Conservation (phyloP, 257 asterid genomes). For the Sherardia arvensis region DNA sequence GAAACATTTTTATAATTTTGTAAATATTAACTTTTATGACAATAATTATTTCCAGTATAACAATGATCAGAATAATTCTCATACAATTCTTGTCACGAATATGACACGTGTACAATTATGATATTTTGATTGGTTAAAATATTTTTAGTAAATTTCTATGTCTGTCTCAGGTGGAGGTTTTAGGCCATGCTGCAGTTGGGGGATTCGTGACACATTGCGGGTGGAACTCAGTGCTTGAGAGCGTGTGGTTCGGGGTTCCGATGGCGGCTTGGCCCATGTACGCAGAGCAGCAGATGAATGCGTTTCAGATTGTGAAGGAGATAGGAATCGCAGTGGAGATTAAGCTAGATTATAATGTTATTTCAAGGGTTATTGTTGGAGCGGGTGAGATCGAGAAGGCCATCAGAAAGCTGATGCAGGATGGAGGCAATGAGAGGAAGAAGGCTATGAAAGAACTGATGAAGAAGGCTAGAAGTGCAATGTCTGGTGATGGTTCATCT, state of each 20-base stretch:
- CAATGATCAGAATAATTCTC: no score
- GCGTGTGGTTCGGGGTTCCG: slow-evolving; percentile 11
- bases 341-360: not conserved
- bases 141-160: no score
- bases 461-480: not conserved
- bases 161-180: not conserved
- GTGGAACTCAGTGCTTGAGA: slow-evolving; percentile 9
- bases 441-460: not conserved
- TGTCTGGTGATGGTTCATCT: slow-evolving; percentile 4
- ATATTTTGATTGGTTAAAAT: no score
- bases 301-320: slow-evolving; percentile 7
- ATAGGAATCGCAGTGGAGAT: slow-evolving; percentile 4
- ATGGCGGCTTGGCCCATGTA: slow-evolving; percentile 11
- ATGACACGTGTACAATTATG: no score
- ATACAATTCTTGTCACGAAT: no score
- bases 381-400: slow-evolving; percentile 5
- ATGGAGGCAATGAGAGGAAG: not conserved
- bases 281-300: slow-evolving; percentile 4
- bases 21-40: no score
- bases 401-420: not conserved
- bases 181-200: slow-evolving; percentile 1
- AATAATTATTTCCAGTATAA: no score
- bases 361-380: not conserved
- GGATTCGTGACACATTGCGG: slow-evolving; percentile 11
- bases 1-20: no score